phyloP scores from a whole-genome alignment of 352 stramenopile genomes.

The Halophytophthora batemanensis region DNA sequence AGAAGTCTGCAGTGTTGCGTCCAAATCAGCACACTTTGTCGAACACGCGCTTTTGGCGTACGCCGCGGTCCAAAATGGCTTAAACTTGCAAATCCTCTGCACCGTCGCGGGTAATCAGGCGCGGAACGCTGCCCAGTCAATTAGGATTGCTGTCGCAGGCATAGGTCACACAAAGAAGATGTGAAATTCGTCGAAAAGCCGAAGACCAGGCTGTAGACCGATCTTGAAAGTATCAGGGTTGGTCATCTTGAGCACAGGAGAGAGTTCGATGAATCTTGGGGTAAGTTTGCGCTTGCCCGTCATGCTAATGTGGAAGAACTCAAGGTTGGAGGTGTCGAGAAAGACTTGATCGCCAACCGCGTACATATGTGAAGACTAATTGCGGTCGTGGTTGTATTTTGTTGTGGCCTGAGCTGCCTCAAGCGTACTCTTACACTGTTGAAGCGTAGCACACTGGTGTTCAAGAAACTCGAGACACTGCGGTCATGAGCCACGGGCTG shows the following conservation, averaged over 20 bases:
- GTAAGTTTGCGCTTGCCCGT: conserved; percentile 11
- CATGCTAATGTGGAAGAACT: conserved; percentile 6
- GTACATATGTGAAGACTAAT: conserved; percentile 7
- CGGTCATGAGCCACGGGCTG: neutral
- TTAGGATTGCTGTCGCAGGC: conserved; percentile 13
- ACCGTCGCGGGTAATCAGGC: no score
- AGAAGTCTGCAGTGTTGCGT: no score
- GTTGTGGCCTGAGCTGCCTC: no score
- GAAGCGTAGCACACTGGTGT: conserved; percentile 2
- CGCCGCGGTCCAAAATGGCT: no score
- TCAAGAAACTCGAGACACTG: conserved; percentile 1
- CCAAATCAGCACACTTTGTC: no score
- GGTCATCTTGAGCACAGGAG: conserved; percentile 2
- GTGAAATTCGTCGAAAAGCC: conserved; percentile 22
- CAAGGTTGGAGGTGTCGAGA: conserved; percentile 17
- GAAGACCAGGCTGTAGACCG: conserved; percentile 6
- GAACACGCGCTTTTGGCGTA: no score
- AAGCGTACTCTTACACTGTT: no score
- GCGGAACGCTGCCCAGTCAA: no score
- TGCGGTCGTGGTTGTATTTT: no score
- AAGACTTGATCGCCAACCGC: conserved; percentile 7
- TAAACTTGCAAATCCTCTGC: no score
- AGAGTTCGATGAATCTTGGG: conserved; percentile 14
- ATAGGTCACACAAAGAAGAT: conserved; percentile 7
- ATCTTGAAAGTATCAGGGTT: conserved; percentile 11